Evolutionary conservation across 805 yeast species (phyloP).

Genomic region (Helenozyma rhizophorensis): DNA sequence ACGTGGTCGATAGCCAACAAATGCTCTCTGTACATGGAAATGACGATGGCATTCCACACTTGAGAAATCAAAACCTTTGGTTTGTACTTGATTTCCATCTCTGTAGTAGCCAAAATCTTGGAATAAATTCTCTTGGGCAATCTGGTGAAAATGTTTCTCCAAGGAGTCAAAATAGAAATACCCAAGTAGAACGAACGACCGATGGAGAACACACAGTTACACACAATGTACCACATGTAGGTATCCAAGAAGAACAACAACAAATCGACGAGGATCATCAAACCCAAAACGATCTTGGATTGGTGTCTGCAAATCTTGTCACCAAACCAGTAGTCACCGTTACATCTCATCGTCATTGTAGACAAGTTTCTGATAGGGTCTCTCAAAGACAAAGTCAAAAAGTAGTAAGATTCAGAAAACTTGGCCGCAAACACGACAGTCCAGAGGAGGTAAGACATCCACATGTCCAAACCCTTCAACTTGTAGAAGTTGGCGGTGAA

Average conservation of each 20-base stretch:
- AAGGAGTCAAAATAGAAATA: conserved; percentile 97
- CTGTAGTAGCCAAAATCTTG: conserved; percentile 95
- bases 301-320: conserved; percentile 74
- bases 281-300: conserved; percentile 82
- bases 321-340: conserved; percentile 91
- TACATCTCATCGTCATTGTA: conserved; percentile 85
- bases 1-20: conserved; percentile 97
- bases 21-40: conserved; percentile 99
- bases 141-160: conserved; percentile 98
- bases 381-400: conserved; percentile 65
- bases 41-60: conserved; percentile 98
- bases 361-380: conserved; percentile 93
- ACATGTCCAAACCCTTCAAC: conserved; percentile 85
- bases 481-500: conserved; percentile 89
- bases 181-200: conserved; percentile 98
- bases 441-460: conserved; percentile 95
- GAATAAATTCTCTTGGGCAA: conserved; percentile 98
- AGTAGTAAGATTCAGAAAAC: conserved; percentile 74
- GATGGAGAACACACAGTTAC: conserved; percentile 91
- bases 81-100: conserved; percentile 98
- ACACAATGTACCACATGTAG: conserved; percentile 96
- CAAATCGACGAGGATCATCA: conserved; percentile 91
- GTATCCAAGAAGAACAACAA: conserved; percentile 97
- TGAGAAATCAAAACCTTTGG: conserved; percentile 97
- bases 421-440: conserved; percentile 83